Percentiles rank a stretch among this genome's conserved stretches.
These are phyloP conservation scores for Mediolabrus comicus DNA, from an alignment of 108 stramenopile genomes.

Conservation along the genomic window DNA sequence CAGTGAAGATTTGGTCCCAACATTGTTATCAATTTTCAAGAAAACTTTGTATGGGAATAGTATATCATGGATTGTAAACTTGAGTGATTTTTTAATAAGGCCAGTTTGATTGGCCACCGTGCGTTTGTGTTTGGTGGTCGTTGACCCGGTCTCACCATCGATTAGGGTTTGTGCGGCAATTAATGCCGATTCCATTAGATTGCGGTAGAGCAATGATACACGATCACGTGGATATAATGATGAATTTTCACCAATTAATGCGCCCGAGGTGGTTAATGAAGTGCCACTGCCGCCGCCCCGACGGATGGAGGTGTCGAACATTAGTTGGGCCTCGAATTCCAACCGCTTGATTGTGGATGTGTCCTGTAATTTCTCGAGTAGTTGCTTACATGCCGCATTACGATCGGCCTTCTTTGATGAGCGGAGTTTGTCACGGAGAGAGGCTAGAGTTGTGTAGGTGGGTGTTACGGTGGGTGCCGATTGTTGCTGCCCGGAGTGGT, in stretches of 20 bases:
- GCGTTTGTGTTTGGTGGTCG: background rate
- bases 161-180: slow-evolving; percentile 13
- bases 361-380: slow-evolving; percentile 35
- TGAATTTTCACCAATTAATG: background rate
- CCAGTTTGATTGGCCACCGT: slow-evolving; percentile 36
- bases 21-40: slow-evolving; percentile 22
- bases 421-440: slow-evolving; percentile 32
- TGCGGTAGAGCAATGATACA: slow-evolving; percentile 25
- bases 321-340: slow-evolving; percentile 24
- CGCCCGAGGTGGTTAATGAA: background rate
- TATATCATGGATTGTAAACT: slow-evolving; percentile 32
- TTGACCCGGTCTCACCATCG: background rate
- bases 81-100: slow-evolving; percentile 15
- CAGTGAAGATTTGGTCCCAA: too few relatives aligned
- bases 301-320: slow-evolving; percentile 9
- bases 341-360: slow-evolving; percentile 14
- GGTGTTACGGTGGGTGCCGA: background rate
- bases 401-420: slow-evolving; percentile 35
- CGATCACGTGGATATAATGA: slow-evolving; percentile 29
- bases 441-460: slow-evolving; percentile 35
- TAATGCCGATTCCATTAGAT: slow-evolving; percentile 32
- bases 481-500: background rate
- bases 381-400: slow-evolving; percentile 18
- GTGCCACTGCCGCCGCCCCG: background rate
- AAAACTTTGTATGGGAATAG: slow-evolving; percentile 42